phyloP scores from a whole-genome alignment of 1,284 basidiomycete species.

The Irpex sp. region DNA sequence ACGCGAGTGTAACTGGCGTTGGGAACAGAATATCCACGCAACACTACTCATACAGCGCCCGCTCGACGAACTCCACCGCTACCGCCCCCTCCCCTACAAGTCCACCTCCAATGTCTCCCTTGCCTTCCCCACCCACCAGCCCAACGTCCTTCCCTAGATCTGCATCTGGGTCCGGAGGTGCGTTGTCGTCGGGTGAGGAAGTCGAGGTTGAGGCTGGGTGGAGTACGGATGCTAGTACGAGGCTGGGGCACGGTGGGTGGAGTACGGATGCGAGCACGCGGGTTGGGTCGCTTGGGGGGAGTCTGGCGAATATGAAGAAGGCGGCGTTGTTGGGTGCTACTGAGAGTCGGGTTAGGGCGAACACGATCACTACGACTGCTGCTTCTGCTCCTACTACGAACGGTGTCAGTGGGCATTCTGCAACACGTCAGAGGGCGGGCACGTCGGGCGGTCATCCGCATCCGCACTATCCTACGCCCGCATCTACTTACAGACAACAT shows the following conservation, averaged over 20 bases:
- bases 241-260: constrained; percentile 10
- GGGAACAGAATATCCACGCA: neutral
- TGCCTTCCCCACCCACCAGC: constrained; percentile 12
- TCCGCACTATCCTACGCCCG: neutral
- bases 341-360: neutral
- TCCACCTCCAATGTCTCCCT: constrained; percentile 9
- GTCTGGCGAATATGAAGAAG: neutral
- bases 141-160: constrained; percentile 5
- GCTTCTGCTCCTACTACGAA: too few relatives aligned
- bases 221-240: constrained; percentile 13
- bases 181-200: neutral
- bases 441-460: neutral
- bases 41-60: neutral
- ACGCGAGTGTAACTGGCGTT: neutral
- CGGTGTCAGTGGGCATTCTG: neutral
- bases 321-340: neutral
- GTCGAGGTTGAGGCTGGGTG: constrained; percentile 8
- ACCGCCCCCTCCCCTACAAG: constrained; percentile 4
- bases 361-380: neutral
- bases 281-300: constrained; percentile 9
- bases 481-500: neutral
- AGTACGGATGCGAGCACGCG: constrained; percentile 14
- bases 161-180: neutral
- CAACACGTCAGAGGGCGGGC: neutral
- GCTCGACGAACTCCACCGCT: neutral